phyloP scores from a whole-genome alignment of 2,329 filamentous ascomycete species.

The Whalleya microplaca region DNA sequence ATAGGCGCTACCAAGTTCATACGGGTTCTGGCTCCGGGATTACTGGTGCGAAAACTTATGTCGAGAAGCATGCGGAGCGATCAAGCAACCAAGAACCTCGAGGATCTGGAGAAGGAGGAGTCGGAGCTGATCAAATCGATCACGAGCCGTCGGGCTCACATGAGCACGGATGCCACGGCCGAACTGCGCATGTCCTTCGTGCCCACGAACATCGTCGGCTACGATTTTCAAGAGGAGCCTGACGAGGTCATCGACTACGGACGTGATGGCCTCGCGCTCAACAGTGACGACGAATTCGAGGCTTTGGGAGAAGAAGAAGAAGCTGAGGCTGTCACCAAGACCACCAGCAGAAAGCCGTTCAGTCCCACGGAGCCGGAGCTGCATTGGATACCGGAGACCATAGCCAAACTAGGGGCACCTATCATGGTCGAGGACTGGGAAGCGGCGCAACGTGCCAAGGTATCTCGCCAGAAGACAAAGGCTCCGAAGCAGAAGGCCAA shows the following conservation, averaged over 20 bases:
- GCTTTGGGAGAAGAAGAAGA: constrained; percentile 37
- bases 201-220: constrained; percentile 74
- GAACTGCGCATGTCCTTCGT: constrained; percentile 81
- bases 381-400: constrained; percentile 69
- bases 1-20: constrained; percentile 85
- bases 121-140: constrained; percentile 65
- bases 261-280: constrained; percentile 61
- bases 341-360: constrained; percentile 49
- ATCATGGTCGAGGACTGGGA: constrained; percentile 69
- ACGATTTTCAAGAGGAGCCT: constrained; percentile 75
- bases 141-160: constrained; percentile 69
- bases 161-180: constrained; percentile 72
- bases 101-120: constrained; percentile 49
- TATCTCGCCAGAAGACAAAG: constrained; percentile 30
- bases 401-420: constrained; percentile 67
- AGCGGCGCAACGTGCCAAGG: constrained; percentile 39
- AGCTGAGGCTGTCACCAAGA: constrained; percentile 29
- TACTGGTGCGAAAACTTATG: constrained; percentile 67
- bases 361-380: constrained; percentile 69
- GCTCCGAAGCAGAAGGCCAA: constrained; percentile 28
- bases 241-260: constrained; percentile 59
- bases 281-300: constrained; percentile 67
- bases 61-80: constrained; percentile 41
- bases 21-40: constrained; percentile 73
- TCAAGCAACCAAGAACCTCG: constrained; percentile 31